Percentiles rank a stretch among this genome's conserved stretches.
phyloP scores from a whole-genome alignment of 139 green algal species.

The Chlamydomonas sp. region DNA sequence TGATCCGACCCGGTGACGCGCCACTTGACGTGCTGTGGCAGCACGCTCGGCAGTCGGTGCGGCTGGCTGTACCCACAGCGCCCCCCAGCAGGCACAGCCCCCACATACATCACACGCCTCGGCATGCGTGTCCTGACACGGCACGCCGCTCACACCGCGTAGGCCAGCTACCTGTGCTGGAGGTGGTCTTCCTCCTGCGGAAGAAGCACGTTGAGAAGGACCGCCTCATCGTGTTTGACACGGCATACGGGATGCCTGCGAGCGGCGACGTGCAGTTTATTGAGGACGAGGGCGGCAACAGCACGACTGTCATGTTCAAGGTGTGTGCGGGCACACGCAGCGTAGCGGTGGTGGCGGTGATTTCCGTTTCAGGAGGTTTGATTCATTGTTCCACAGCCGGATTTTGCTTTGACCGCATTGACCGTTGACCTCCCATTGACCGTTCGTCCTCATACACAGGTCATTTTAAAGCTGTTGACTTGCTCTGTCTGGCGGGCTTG shows the following conservation, averaged over 20 bases:
- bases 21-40: too few relatives aligned
- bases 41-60: too few relatives aligned
- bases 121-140: too few relatives aligned
- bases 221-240: conserved; percentile 37
- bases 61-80: too few relatives aligned
- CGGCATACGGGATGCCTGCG: conserved; percentile 43
- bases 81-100: too few relatives aligned
- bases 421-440: not conserved
- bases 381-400: not conserved
- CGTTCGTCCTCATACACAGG: too few relatives aligned
- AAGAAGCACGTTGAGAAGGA: conserved; percentile 25
- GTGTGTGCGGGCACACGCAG: not conserved
- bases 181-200: conserved; percentile 47
- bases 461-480: too few relatives aligned
- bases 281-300: too few relatives aligned
- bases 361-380: not conserved
- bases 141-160: too few relatives aligned
- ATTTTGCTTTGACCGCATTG: not conserved
- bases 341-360: not conserved
- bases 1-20: too few relatives aligned
- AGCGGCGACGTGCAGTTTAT: conserved; percentile 28
- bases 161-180: conserved; percentile 43
- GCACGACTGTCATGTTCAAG: not conserved
- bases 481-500: too few relatives aligned
- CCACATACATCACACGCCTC: too few relatives aligned